phyloP scores from a whole-genome alignment of 169 alveolate genomes.

The Eimeria tenella region DNA sequence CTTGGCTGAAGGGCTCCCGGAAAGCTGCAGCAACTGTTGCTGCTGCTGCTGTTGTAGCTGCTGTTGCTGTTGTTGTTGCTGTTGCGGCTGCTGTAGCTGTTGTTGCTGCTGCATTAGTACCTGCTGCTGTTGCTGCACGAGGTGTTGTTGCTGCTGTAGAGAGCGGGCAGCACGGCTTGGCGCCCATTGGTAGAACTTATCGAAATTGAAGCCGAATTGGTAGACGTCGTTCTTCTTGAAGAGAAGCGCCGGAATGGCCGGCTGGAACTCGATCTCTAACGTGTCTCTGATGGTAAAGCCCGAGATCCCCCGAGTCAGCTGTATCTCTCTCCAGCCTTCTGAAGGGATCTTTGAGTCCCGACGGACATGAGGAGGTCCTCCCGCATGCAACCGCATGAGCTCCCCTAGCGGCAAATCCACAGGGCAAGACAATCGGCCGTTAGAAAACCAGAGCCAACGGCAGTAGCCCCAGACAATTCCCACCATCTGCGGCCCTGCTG shows the following conservation, averaged over 20 bases:
- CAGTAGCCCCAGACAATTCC: constrained; percentile 85
- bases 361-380: background rate
- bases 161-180: constrained; percentile 69
- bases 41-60: constrained; percentile 16
- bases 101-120: constrained; percentile 11
- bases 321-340: constrained; percentile 63
- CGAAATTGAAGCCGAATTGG: constrained; percentile 88
- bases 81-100: constrained; percentile 19
- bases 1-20: background rate
- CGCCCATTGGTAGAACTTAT: constrained; percentile 84
- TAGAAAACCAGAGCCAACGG: constrained; percentile 87
- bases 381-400: constrained; percentile 76
- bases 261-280: constrained; percentile 88
- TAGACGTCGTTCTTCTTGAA: constrained; percentile 86
- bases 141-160: background rate
- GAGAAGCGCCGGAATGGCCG: constrained; percentile 86
- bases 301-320: constrained; percentile 33
- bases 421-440: constrained; percentile 86
- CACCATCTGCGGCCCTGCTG: constrained; percentile 63
- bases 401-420: constrained; percentile 82
- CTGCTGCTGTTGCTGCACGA: constrained; percentile 18
- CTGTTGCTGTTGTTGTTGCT: background rate
- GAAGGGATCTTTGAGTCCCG: background rate
- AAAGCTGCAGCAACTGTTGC: background rate
- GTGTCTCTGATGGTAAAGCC: constrained; percentile 82